Evolutionary conservation across 352 stramenopile species (phyloP), one percentile per base, ranked within the genome.

Genomic region (Halophytophthora polymorphica): DNA sequence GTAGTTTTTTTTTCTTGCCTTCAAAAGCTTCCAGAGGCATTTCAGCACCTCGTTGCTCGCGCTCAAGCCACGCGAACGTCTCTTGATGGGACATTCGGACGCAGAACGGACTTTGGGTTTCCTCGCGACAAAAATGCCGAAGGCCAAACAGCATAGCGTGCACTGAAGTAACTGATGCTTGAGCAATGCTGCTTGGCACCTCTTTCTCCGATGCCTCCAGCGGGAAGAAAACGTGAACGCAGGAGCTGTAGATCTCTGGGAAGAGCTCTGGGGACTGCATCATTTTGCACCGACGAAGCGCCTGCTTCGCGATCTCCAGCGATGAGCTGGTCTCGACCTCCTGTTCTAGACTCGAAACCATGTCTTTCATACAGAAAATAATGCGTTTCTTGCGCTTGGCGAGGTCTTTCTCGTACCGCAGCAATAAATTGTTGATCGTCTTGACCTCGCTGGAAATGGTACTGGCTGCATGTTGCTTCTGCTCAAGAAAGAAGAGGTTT

Each of bases 211-310:
- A 69, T 3, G 50, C 15, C 10, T 77, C 51, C 17, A 70, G 21
- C 2, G 68, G 64, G 42, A 69, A 77, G 45, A 54, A 69, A 15
- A 77, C 47, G 42, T 65, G 59, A 2, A 77, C 46, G 29, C 56
- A 72, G 0, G 68, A 66, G 3, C 25, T 22, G 10, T 54, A 58
- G 34, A 72, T 57, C 11, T 63, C 50, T 3, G 33, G 47, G 2
- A 34, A 45, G 21, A 77, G 34, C 2, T 44, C 17, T 10, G 69
- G 35, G 13, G 56, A 57, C 2, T 52, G 57, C 28, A 77, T 17
- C 3, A 71, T 38, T 6, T 45, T 49, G 28, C 37, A 55, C 33
- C 58, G 64, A 0, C 42, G 39, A 15, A 56, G 39, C 25, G 45
- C 28, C n/a, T 34, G 46, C 10, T 33, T 62, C 5, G 52, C 40